Percentiles rank a stretch among this genome's conserved stretches.
phyloP scores from a whole-genome alignment of 177 flowering plant genomes.

The Vitis hybrid region DNA sequence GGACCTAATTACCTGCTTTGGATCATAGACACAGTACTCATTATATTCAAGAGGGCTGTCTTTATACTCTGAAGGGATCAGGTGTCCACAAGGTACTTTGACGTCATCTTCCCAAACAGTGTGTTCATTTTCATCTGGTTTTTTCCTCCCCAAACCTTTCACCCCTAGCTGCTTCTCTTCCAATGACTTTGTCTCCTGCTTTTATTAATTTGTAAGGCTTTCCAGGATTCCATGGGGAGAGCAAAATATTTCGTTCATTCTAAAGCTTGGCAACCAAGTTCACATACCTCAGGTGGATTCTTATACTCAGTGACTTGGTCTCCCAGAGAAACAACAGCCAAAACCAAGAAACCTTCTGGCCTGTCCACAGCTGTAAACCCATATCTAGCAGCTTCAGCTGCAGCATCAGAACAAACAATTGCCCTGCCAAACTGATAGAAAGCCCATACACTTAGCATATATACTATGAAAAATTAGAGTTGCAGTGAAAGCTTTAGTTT shows the following conservation, averaged over 20 bases:
- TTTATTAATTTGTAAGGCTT: not conserved
- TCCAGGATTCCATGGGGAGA: not conserved
- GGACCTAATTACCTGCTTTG: constrained; percentile 56
- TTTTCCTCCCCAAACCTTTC: constrained; percentile 70
- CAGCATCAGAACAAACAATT: constrained; percentile 80
- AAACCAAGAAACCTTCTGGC: constrained; percentile 79
- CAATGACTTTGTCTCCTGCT: constrained; percentile 58
- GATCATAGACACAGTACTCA: constrained; percentile 77
- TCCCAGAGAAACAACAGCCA: constrained; percentile 73
- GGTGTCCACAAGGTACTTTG: constrained; percentile 71
- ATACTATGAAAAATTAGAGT: not conserved
- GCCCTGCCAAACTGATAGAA: constrained; percentile 60
- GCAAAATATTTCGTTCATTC: not conserved
- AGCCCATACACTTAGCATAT: not conserved
- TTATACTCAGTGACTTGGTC: constrained; percentile 41
- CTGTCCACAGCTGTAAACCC: constrained; percentile 83
- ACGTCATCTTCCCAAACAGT: constrained; percentile 67
- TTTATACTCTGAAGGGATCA: constrained; percentile 61
- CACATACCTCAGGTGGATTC: constrained; percentile 52
- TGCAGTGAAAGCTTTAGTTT: not conserved
- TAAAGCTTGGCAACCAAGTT: not conserved
- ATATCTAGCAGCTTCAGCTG: constrained; percentile 79
- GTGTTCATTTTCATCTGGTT: constrained; percentile 64
- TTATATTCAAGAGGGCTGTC: constrained; percentile 74
- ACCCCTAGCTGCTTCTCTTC: constrained; percentile 67